Evolutionary conservation across 1,139 yeast species (phyloP).

Genomic region (Saccharomyces hybrid): DNA sequence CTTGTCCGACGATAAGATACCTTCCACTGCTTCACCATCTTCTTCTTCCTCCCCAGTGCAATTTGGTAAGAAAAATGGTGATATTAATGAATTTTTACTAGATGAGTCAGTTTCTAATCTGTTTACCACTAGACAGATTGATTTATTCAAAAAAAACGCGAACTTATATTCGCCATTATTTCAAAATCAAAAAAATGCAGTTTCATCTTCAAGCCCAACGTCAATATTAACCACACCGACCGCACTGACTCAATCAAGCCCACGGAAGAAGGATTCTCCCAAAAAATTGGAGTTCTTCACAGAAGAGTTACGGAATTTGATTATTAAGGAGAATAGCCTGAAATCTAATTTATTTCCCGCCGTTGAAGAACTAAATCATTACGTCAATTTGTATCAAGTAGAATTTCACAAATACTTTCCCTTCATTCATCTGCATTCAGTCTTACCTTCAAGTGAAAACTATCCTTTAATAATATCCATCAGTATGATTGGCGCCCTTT

Average conservation of each 20-base stretch:
- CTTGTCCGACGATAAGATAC: background rate
- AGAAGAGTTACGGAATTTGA: constrained; percentile 46
- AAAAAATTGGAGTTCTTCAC: constrained; percentile 33
- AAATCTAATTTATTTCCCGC: constrained; percentile 59
- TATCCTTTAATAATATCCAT: constrained; percentile 73
- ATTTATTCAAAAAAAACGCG: constrained; percentile 42
- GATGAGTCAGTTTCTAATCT: constrained; percentile 22
- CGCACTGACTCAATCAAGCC: background rate
- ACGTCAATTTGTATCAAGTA: constrained; percentile 59
- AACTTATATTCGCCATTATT: constrained; percentile 7
- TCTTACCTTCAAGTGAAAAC: constrained; percentile 52
- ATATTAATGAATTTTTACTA: constrained; percentile 2
- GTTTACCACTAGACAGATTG: constrained; percentile 55
- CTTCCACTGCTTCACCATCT: background rate
- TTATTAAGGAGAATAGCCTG: constrained; percentile 46
- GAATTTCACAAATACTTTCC: constrained; percentile 79
- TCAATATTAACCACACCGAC: constrained; percentile 18
- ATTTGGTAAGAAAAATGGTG: background rate
- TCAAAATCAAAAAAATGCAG: constrained; percentile 7
- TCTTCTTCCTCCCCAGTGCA: background rate
- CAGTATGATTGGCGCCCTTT: constrained; percentile 85
- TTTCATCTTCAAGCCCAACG: constrained; percentile 9
- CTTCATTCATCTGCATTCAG: constrained; percentile 68
- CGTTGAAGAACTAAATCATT: constrained; percentile 64
- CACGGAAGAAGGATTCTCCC: constrained; percentile 2